Evolutionary conservation across 768 basidiomycete species (phyloP).

Genomic region (Fomitopsis pulvina): DNA sequence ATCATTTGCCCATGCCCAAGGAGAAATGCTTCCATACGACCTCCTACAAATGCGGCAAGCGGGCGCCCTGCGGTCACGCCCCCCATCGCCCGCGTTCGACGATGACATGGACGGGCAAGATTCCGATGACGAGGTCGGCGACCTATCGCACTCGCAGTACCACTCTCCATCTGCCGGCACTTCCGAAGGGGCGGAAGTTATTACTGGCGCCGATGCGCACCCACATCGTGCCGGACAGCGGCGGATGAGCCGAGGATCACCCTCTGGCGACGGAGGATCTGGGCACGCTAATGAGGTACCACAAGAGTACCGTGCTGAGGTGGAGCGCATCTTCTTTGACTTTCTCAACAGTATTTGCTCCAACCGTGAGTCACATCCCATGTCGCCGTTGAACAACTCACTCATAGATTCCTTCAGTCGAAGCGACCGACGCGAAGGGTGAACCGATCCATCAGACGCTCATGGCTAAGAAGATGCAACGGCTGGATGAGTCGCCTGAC

Average conservation of each 20-base stretch:
- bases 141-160: constrained; percentile 10
- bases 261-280: constrained; percentile 20
- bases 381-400: no score
- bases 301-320: constrained; percentile 70
- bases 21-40: constrained; percentile 10
- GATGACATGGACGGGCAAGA: constrained; percentile 25
- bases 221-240: constrained; percentile 19
- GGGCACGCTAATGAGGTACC: constrained; percentile 60
- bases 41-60: constrained; percentile 23
- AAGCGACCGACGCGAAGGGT: constrained; percentile 89
- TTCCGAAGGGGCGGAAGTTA: constrained; percentile 9
- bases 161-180: constrained; percentile 7
- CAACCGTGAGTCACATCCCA: constrained; percentile 80
- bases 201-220: constrained; percentile 17
- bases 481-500: constrained; percentile 91
- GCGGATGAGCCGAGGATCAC: constrained; percentile 18
- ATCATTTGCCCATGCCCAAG: constrained; percentile 24
- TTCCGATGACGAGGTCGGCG: constrained; percentile 19
- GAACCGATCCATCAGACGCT: constrained; percentile 96
- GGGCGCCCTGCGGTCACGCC: constrained; percentile 17
- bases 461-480: constrained; percentile 99
- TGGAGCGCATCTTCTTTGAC: constrained; percentile 88
- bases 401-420: constrained; percentile 48
- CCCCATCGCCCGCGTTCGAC: constrained; percentile 28
- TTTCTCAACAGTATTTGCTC: constrained; percentile 87